Conservation (phyloP, 345 rosid species). For the Noccaea caerulescens region DNA sequence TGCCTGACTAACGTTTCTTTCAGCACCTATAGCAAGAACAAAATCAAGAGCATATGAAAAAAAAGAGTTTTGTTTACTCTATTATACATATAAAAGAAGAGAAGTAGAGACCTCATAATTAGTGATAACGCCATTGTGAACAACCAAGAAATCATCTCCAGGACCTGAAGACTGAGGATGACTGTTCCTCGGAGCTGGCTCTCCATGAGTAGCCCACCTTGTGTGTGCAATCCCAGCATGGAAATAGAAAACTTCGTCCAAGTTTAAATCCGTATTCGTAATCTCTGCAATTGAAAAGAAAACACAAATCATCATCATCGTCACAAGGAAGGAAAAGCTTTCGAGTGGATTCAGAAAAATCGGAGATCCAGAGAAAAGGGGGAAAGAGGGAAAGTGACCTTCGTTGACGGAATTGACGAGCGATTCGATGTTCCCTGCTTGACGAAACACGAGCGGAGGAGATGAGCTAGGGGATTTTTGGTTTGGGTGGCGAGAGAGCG, state of each 20-base stretch:
- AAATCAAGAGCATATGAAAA: slow-evolving; percentile 8
- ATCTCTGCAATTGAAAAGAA: slow-evolving; percentile 56
- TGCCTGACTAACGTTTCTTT: slow-evolving; percentile 77
- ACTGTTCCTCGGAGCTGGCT: slow-evolving; percentile 88
- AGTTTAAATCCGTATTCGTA: slow-evolving; percentile 59
- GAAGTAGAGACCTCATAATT: slow-evolving; percentile 74
- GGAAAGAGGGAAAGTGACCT: slow-evolving; percentile 50
- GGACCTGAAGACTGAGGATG: slow-evolving; percentile 89
- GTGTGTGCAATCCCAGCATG: slow-evolving; percentile 99
- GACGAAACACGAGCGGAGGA: slow-evolving; percentile 76
- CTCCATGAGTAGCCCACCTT: slow-evolving; percentile 98
- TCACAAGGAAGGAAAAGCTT: not conserved
- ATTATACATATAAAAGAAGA: not conserved
- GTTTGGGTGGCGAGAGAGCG: slow-evolving; percentile 39
- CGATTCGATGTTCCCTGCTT: slow-evolving; percentile 93
- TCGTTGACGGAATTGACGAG: slow-evolving; percentile 88
- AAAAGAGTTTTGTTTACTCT: not conserved
- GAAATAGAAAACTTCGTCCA: slow-evolving; percentile 65
- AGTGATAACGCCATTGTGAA: slow-evolving; percentile 90
- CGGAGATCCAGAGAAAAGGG: slow-evolving; percentile 21
- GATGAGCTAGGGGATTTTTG: slow-evolving; percentile 31
- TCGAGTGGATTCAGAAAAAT: not conserved
- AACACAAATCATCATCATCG: not conserved
- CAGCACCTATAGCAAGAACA: slow-evolving; percentile 55
- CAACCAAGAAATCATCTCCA: slow-evolving; percentile 88